phyloP scores from a whole-genome alignment of 2,329 filamentous ascomycete genomes.

The Claviceps capensis region DNA sequence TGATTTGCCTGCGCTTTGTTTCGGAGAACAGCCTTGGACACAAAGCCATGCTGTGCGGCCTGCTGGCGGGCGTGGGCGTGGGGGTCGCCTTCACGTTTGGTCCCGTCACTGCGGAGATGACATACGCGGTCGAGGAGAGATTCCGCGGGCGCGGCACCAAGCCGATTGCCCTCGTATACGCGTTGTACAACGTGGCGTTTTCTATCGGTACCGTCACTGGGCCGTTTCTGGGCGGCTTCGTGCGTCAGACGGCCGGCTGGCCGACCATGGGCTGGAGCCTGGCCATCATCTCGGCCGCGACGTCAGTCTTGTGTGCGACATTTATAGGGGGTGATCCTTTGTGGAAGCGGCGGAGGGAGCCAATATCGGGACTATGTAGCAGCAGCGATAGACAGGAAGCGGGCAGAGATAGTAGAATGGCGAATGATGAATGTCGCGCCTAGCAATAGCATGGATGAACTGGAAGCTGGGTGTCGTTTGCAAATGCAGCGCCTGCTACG shows the following conservation, averaged over 20 bases:
- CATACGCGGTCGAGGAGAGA: slow-evolving; percentile 16
- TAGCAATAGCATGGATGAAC: too few relatives aligned
- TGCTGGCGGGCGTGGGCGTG: slow-evolving; percentile 18
- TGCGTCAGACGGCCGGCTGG: slow-evolving; percentile 20
- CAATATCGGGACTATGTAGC: neutral
- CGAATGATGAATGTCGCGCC: neutral
- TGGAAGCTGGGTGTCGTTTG: too few relatives aligned
- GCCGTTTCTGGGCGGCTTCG: slow-evolving; percentile 21
- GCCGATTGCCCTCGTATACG: slow-evolving; percentile 22
- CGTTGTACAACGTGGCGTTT: slow-evolving; percentile 22
- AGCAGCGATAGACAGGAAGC: too few relatives aligned
- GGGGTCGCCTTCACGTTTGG: slow-evolving; percentile 18
- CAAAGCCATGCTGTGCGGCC: slow-evolving; percentile 19
- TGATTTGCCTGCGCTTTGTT: slow-evolving; percentile 21
- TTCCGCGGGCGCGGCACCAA: slow-evolving; percentile 6
- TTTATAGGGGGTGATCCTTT: slow-evolving; percentile 16
- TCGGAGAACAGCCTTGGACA: slow-evolving; percentile 15
- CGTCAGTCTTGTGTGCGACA: slow-evolving; percentile 13
- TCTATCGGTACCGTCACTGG: slow-evolving; percentile 19
- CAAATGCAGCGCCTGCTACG: too few relatives aligned
- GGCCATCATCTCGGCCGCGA: slow-evolving; percentile 15
- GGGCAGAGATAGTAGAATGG: neutral
- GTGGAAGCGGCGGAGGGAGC: slow-evolving; percentile 11
- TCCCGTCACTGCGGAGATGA: slow-evolving; percentile 23
- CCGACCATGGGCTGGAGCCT: slow-evolving; percentile 19